These are phyloP conservation scores for Tulasnella sp. DNA, from an alignment of 768 basidiomycete species.

Conservation along the genomic window DNA sequence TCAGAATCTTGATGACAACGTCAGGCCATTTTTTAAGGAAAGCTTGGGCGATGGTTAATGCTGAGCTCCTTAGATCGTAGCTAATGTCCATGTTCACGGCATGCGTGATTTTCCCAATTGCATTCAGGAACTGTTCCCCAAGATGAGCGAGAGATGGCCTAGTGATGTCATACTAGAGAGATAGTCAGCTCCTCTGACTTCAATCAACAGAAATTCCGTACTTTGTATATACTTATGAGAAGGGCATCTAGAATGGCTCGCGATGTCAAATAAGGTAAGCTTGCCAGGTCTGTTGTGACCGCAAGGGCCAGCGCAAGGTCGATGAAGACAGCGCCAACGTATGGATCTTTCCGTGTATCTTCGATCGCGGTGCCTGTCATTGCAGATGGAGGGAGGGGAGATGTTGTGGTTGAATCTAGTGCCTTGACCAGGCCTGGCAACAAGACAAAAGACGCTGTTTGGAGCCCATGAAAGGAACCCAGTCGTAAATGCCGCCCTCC, in stretches of 20 bases:
- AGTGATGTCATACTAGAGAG: conserved; percentile 46
- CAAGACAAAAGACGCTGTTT: conserved; percentile 39
- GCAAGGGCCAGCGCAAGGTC: conserved; percentile 48
- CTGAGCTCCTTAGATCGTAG: conserved; percentile 56
- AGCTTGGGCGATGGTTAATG: conserved; percentile 47
- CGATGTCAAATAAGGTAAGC: conserved; percentile 42
- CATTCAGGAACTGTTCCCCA: conserved; percentile 39
- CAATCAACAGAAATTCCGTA: neutral
- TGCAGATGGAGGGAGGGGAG: conserved; percentile 38
- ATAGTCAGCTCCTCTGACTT: neutral
- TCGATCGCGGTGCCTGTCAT: conserved; percentile 34
- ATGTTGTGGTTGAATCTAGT: conserved; percentile 45
- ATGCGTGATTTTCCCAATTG: conserved; percentile 41
- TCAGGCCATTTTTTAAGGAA: conserved; percentile 50
- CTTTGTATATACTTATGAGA: conserved; percentile 55
- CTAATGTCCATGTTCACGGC: conserved; percentile 42
- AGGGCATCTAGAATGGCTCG: conserved; percentile 54
- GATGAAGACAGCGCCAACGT: conserved; percentile 52
- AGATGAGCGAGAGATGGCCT: conserved; percentile 41
- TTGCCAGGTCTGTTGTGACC: conserved; percentile 32
- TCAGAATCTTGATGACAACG: conserved; percentile 41
- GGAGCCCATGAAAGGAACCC: conserved; percentile 34
- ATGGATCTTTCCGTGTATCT: conserved; percentile 30
- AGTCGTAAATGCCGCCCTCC: conserved; percentile 46
- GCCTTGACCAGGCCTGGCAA: conserved; percentile 45